A percentile compares a stretch with the other conserved stretches of the same genome.
phyloP scores from a whole-genome alignment of 2,329 filamentous ascomycete species.

The Phialemonium atrogriseum region DNA sequence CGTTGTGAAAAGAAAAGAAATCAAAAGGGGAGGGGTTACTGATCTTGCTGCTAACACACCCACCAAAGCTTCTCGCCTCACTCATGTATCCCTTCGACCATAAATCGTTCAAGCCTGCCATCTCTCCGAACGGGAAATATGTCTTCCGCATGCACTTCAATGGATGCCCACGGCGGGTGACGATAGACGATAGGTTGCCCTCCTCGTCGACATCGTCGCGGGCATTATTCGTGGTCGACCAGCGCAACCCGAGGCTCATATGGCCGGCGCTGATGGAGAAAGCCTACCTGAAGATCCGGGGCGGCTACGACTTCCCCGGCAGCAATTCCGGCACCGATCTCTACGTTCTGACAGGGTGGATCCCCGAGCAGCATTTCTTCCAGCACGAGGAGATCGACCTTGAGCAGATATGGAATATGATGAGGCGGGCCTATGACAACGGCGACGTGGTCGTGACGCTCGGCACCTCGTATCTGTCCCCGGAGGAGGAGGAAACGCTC shows the following conservation, averaged over 20 bases:
- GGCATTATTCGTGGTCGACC: conserved; percentile 79
- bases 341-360: conserved; percentile 90
- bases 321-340: conserved; percentile 96
- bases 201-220: conserved; percentile 60
- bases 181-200: conserved; percentile 84
- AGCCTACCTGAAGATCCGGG: conserved; percentile 89
- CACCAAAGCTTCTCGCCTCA: conserved; percentile 54
- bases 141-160: conserved; percentile 93
- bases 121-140: conserved; percentile 81
- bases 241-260: conserved; percentile 69
- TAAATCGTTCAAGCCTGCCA: conserved; percentile 42
- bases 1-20: neutral
- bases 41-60: conserved; percentile 3
- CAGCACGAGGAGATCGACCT: conserved; percentile 75
- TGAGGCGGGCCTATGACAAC: conserved; percentile 64
- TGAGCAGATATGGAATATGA: conserved; percentile 67
- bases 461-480: conserved; percentile 76
- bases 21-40: neutral
- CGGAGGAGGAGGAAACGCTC: conserved; percentile 67
- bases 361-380: conserved; percentile 89
- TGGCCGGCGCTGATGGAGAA: conserved; percentile 96
- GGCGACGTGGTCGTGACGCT: conserved; percentile 83
- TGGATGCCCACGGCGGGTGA: conserved; percentile 77
- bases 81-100: conserved; percentile 70
- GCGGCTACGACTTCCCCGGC: conserved; percentile 94